Evolutionary conservation across 148 eudicot genomes (phyloP), one percentile per base, ranked within the genome.

Genomic region (Camellia japonica): DNA sequence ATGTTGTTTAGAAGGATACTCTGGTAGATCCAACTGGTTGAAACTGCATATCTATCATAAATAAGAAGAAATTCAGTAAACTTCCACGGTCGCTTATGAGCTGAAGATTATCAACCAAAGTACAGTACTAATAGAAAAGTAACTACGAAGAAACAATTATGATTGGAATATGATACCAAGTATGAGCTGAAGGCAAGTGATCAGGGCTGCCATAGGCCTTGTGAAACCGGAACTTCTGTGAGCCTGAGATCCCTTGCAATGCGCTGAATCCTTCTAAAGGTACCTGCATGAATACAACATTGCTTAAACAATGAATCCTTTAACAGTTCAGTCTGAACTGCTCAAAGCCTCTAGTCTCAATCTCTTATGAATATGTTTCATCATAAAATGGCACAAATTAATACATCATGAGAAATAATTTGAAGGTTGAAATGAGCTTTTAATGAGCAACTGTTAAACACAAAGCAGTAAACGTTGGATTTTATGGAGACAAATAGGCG

Each of bases 241-340:
- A 88, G 69, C 99, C 99, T 52, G 99, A 96, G 74, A 96, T 92
- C 64, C 99, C 99, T 87, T 96, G 99, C 10, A 96, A 88, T 10
- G 99, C 98, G 65, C 97, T 92, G 78, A 96, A 96, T 78, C 99
- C 99, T 93, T 96, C 99, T n/a, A 96, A 87, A n/a, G 99, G 99
- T 19, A 96, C 99, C 99, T 96, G 85, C 18, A 83, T 20, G 46
- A 41, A 68, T 16, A 4, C 6, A 71, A 60, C 2, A 18, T 66
- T 67, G 71, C 46, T 65, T 14, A 54, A 42, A 49, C 49, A 66
- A 67, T 38, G 6, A 38, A 64, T n/a, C 46, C 10, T 6, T 9
- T 4, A 23, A 30, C 13, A 61, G 16, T 15, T 63, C 60, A 64
- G 43, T 13, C 13, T 30, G 38, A 30, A 30, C 38, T 30, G 38